Conservation (phyloP, 176 grass and related monocot species). For the Aegilops longissima region DNA sequence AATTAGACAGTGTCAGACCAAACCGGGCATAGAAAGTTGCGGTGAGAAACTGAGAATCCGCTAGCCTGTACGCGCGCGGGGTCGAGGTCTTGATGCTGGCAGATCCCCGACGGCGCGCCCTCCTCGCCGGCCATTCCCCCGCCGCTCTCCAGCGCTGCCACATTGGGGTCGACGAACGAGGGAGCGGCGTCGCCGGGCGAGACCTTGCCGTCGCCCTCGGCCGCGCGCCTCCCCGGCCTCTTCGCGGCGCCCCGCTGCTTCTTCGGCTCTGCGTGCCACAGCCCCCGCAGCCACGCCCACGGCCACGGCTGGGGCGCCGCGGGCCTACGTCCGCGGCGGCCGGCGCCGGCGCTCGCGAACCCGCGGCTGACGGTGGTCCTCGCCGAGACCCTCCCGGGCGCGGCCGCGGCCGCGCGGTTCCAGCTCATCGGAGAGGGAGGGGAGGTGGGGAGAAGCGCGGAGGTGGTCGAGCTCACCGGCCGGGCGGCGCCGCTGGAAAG, state of each 20-base stretch:
- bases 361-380: neutral
- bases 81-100: neutral
- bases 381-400: conserved; percentile 1
- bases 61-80: conserved; percentile 28
- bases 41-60: neutral
- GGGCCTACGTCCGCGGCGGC: conserved; percentile 4
- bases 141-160: neutral
- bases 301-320: conserved; percentile 6
- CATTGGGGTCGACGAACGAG: neutral
- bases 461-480: neutral
- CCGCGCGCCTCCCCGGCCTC: neutral
- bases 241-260: conserved; percentile 12
- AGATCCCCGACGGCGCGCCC: conserved; percentile 5
- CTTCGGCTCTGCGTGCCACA: conserved; percentile 37
- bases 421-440: conserved; percentile 33
- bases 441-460: neutral
- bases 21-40: neutral
- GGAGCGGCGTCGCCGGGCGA: neutral
- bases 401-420: conserved; percentile 13
- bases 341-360: conserved; percentile 17
- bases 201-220: neutral
- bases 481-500: neutral
- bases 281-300: conserved; percentile 27
- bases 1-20: too few species aligned
- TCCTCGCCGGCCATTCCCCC: neutral